Evolutionary conservation across 371 early-diverging fungal genomes (phyloP), one percentile per base, ranked within the genome.

Genomic region (Phascolomyces articulosus): DNA sequence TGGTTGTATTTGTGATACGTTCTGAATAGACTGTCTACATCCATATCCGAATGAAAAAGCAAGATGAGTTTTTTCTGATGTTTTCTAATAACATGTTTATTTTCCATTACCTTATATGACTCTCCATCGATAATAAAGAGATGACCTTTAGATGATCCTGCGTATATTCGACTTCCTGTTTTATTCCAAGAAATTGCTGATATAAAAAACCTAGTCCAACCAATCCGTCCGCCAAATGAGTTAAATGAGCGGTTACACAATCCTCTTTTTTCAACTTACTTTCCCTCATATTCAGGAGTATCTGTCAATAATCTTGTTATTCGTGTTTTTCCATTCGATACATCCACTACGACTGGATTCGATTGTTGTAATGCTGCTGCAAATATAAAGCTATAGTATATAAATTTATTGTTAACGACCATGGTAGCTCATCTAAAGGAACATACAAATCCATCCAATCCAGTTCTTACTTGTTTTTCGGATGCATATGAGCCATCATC

Each of bases 101-200:
- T 21, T 18, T 18, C 11, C 53, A 29, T 44, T 74, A 90, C 93
- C 75, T 80, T 74, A 23, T 76, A 69, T 18, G 84, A 74, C 21
- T 79, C 75, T 1, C 83, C 67, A 65, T 89, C 87, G 26, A 90
- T 75, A 16, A 92, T 80, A 47, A 82, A 71, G 10, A 93, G 68
- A 62, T 77, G 67, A 0, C 95, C 95, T 66, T 89, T 88, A 15
- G 85, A 82, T 20, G 89, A 88, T 16, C 95, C 95, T 0, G 89
- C 68, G 47, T 88, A 87, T n/a, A 93, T 78, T n/a, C 73, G 74
- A n/a, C 80, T 78, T 0, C 95, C 93, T 8, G 73, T 65, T 44
- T 82, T 82, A 56, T 82, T 79, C 82, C 82, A 82, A 13, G 74
- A 28, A 13, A 73, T 44, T 0, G 79, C 70, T 13, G 79, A 77